Base-by-base conservation (phyloP, 129 eudicot genomes). In the Cynara cardunculus region DNA sequence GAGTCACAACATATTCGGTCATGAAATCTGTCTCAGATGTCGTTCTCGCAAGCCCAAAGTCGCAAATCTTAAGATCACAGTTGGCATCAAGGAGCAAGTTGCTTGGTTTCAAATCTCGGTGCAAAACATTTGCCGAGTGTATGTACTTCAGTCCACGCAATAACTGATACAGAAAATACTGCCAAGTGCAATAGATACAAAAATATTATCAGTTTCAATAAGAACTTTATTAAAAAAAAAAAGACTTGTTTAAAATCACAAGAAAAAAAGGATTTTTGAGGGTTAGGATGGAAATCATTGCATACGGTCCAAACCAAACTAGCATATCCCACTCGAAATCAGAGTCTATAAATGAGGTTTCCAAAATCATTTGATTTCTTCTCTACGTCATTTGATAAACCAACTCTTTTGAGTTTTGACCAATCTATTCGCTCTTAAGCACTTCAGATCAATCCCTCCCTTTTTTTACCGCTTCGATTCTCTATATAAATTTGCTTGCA, bases 41-140 rank as follows among this genome's bases (percentile, higher is more conserved):
- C 14, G 97, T 94, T 84, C 98, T 94, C 4, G 98, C 97, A 18
- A 94, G 97, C 75, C 98, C 98, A 83, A 94, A 94, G 85, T 94
- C 98, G 69, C 98, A 94, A 21, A 94, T 91, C 87, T 94, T 94
- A 66, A 94, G 93, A 87, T 94, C 98, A 81, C 98, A 94, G 75
- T 91, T 91, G 32, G 98, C 88, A 86, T 91, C 89, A 19, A 94
- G 90, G 31, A 94, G 97, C 88, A 94, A 83, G 70, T 94, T 94
- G 89, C 98, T 90, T 25, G 98, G 98, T 71, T 94, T 94, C 73
- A 94, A 78, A 79, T 94, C 98, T 44, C 98, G 97, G 82, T 94
- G 98, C 85, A 94, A 81, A 67, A 94, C 98, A 61, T 90, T 85
- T 74, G 98, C 98, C 5, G 98, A 89, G 70, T 94, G 98, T 81